Conservation (phyloP, 148 eudicot genomes). For the Euryodendron excelsum region DNA sequence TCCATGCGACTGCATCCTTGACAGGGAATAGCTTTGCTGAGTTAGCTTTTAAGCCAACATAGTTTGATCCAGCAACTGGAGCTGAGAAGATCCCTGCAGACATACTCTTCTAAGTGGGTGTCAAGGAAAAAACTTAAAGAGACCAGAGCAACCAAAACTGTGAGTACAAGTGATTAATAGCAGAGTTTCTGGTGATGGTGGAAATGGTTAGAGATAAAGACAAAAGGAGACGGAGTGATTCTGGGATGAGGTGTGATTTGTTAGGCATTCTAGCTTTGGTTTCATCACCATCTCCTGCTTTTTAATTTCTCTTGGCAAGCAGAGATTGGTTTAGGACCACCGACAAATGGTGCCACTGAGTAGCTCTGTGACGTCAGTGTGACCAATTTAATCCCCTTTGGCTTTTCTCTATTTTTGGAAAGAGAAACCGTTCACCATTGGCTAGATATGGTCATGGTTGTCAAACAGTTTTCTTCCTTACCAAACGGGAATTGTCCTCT, state of each 20-base stretch:
- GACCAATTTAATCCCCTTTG: background rate
- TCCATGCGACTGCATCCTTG: slow-evolving; percentile 33
- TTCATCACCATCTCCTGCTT: slow-evolving; percentile 10
- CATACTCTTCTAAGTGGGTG: slow-evolving; percentile 12
- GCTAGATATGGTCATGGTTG: background rate
- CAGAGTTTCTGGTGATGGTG: background rate
- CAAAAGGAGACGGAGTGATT: background rate
- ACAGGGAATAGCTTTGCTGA: slow-evolving; percentile 20
- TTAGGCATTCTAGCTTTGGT: slow-evolving; percentile 15
- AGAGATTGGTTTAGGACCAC: background rate
- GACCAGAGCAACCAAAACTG: too few species aligned
- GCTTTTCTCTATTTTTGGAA: background rate
- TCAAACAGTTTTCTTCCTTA: background rate
- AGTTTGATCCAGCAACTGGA: slow-evolving; percentile 22
- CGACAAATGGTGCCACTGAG: background rate
- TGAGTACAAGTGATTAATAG: too few species aligned
- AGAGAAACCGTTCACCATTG: background rate
- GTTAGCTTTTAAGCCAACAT: slow-evolving; percentile 22
- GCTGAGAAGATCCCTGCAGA: slow-evolving; percentile 26
- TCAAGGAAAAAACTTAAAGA: background rate
- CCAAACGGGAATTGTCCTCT: background rate
- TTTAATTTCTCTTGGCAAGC: background rate
- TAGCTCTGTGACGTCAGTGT: background rate
- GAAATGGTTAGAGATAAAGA: slow-evolving; percentile 9
- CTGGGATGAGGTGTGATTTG: slow-evolving; percentile 9